Conservation (phyloP, 768 basidiomycete species). For the Sporobolomyces phaffii region DNA sequence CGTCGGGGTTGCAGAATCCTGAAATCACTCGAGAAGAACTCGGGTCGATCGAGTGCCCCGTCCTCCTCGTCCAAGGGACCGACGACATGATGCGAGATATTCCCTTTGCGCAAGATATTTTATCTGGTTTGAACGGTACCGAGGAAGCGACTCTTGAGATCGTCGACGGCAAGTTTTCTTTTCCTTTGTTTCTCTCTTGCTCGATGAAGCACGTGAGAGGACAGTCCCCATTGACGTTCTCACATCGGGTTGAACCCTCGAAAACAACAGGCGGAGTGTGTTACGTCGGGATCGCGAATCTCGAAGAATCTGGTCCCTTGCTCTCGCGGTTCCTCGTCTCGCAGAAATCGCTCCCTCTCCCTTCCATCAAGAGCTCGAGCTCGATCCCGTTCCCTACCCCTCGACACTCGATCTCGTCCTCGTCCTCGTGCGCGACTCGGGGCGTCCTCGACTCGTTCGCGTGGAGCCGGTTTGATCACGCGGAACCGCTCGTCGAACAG, state of each 20-base stretch:
- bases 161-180: neutral
- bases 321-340: neutral
- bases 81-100: slow-evolving; percentile 1
- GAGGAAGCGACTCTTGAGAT: neutral
- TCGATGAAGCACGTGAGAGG: no score
- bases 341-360: neutral
- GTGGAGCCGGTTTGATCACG: neutral
- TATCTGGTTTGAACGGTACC: neutral
- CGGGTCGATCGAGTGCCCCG: neutral
- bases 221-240: no score
- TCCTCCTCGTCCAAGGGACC: neutral
- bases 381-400: neutral
- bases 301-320: neutral
- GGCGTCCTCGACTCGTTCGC: neutral
- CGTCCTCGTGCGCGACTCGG: neutral
- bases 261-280: neutral
- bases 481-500: neutral
- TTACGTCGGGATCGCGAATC: neutral
- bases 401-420: neutral
- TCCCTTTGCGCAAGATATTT: neutral
- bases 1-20: neutral
- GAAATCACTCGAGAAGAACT: neutral
- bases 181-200: neutral
- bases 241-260: no score
- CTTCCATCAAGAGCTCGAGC: neutral